Evolutionary conservation across 805 yeast genomes (phyloP).

Genomic region (Kuraishia cidri): DNA sequence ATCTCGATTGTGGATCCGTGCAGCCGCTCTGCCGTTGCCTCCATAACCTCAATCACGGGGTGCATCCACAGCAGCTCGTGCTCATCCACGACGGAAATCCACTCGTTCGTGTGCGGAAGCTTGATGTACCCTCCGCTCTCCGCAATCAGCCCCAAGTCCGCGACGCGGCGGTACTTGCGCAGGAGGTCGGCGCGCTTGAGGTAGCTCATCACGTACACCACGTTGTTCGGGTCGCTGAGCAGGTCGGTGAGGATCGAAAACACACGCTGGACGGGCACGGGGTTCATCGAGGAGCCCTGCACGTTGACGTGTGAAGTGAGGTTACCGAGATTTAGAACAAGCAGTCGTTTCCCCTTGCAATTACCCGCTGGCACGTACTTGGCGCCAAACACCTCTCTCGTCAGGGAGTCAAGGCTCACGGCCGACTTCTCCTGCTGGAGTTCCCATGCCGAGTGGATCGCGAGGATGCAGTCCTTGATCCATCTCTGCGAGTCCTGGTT

Average conservation of each 20-base stretch:
- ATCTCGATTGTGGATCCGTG: conserved; percentile 70
- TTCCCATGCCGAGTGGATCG: conserved; percentile 43
- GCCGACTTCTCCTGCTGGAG: conserved; percentile 19
- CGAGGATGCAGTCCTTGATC: conserved; percentile 50
- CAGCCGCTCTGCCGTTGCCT: conserved; percentile 61
- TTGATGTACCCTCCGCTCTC: conserved; percentile 83
- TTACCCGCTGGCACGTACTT: conserved; percentile 19
- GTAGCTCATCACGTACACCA: conserved; percentile 65
- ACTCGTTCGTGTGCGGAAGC: conserved; percentile 36
- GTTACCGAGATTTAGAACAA: conserved; percentile 43
- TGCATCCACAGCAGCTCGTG: conserved; percentile 47
- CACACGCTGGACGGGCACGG: conserved; percentile 55
- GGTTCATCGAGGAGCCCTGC: conserved; percentile 27
- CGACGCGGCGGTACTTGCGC: conserved; percentile 55
- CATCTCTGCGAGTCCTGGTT: conserved; percentile 69
- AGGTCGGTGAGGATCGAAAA: conserved; percentile 51
- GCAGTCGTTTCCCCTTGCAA: conserved; percentile 32
- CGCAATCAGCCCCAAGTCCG: conserved; percentile 75
- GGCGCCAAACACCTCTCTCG: conserved; percentile 18
- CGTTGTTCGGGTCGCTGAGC: conserved; percentile 45
- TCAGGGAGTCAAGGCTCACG: conserved; percentile 12
- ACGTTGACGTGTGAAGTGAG: conserved; percentile 22
- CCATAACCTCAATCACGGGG: conserved; percentile 43
- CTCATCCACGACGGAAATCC: conserved; percentile 58
- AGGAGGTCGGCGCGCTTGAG: conserved; percentile 59